Evolutionary conservation across 1,284 basidiomycete genomes (phyloP).

Genomic region (Rhodotorula sp.): DNA sequence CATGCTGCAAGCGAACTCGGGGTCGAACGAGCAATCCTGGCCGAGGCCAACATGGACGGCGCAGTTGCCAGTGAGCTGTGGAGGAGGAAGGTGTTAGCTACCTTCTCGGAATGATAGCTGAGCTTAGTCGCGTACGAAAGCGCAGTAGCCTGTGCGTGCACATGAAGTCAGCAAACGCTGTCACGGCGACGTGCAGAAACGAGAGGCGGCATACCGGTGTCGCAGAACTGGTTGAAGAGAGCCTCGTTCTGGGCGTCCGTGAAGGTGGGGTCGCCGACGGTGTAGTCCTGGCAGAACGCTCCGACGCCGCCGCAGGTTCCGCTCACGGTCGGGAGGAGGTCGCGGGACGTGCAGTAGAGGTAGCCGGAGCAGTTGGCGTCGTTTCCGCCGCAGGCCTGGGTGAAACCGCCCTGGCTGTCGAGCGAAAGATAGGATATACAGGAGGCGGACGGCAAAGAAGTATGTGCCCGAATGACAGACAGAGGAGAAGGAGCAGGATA

Average conservation of each 20-base stretch:
- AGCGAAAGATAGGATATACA: no score
- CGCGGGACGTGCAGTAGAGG: constrained; percentile 20
- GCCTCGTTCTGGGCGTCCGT: constrained; percentile 5
- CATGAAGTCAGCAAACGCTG: neutral
- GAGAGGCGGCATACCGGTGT: neutral
- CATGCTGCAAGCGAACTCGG: constrained; percentile 1
- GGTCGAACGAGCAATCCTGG: constrained; percentile 18
- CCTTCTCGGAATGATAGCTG: neutral
- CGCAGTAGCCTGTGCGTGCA: constrained; percentile 15
- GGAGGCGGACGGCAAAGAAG: no score
- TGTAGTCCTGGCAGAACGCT: constrained; percentile 17
- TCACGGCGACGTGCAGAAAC: fast-evolving
- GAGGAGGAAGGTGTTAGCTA: neutral
- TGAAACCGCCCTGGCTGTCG: constrained; percentile 27
- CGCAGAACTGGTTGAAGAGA: constrained; percentile 24
- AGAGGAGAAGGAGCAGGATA: neutral
- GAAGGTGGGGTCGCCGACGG: neutral
- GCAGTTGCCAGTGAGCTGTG: constrained; percentile 6
- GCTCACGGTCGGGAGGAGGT: neutral
- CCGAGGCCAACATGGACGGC: constrained; percentile 8
- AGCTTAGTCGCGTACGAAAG: neutral
- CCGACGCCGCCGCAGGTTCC: constrained; percentile 19
- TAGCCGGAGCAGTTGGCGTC: constrained; percentile 24
- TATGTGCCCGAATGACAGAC: no score
- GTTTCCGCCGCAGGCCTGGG: constrained; percentile 9